These are phyloP conservation scores for Zizania latifolia DNA, from an alignment of 176 grass and related monocot genomes.

Conservation along the genomic window DNA sequence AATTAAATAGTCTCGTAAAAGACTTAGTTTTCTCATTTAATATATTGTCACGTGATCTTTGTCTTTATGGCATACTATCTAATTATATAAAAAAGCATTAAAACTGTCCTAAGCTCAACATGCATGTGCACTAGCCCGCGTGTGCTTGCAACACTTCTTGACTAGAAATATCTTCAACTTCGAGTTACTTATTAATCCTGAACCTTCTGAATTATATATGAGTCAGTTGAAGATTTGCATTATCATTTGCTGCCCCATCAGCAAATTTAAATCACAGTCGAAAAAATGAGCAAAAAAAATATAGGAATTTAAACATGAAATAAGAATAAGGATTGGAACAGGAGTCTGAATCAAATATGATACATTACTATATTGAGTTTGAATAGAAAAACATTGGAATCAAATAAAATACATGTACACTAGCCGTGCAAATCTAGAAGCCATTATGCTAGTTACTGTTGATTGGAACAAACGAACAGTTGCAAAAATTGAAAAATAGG, in stretches of 20 bases:
- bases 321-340: too few species aligned
- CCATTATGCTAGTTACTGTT: background rate
- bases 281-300: too few species aligned
- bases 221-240: background rate
- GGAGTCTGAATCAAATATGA: too few species aligned
- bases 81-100: background rate
- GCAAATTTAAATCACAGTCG: background rate
- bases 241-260: background rate
- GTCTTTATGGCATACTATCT: slow-evolving; percentile 2
- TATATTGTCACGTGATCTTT: too few species aligned
- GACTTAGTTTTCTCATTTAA: too few species aligned
- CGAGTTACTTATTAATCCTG: background rate
- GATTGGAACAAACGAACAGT: background rate
- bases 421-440: too few species aligned
- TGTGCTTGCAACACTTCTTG: background rate
- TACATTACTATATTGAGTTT: too few species aligned
- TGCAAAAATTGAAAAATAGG: background rate
- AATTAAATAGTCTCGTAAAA: too few species aligned
- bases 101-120: background rate
- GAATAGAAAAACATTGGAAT: too few species aligned
- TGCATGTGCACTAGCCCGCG: background rate
- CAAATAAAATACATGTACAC: background rate
- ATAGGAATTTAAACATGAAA: too few species aligned
- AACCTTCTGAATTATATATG: background rate
- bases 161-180: background rate